Evolutionary conservation across 2,329 filamentous ascomycete genomes (phyloP).

Genomic region (Diaporthe citri): DNA sequence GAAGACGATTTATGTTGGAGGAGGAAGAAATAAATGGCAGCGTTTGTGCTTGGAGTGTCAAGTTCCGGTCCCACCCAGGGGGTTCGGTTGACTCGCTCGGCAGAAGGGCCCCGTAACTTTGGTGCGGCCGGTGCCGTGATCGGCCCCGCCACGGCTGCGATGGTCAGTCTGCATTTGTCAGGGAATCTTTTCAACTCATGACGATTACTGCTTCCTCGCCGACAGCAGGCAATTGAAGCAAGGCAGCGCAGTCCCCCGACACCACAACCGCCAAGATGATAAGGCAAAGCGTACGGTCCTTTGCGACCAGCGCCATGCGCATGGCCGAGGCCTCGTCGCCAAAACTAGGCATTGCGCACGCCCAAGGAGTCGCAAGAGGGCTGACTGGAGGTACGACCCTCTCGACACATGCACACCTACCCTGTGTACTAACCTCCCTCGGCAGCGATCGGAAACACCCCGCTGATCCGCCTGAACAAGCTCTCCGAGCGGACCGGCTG

Average conservation of each 20-base stretch:
- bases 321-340: constrained; percentile 66
- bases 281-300: constrained; percentile 74
- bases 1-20: not conserved
- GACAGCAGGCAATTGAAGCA: not conserved
- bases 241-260: not conserved
- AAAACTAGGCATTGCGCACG: constrained; percentile 80
- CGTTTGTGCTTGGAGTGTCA: not conserved
- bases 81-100: not conserved
- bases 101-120: not conserved
- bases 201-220: not conserved
- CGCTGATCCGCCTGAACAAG: constrained; percentile 88
- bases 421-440: constrained; percentile 2
- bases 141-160: constrained; percentile 31
- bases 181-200: constrained; percentile 3
- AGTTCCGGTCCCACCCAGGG: not conserved
- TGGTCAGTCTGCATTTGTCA: constrained; percentile 11
- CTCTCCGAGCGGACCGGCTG: constrained; percentile 93
- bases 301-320: constrained; percentile 73
- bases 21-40: not conserved
- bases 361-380: constrained; percentile 82
- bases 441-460: constrained; percentile 95
- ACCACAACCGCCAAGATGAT: constrained; percentile 67
- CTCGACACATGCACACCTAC: not conserved
- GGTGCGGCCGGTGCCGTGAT: constrained; percentile 28
- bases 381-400: constrained; percentile 79